Percentiles rank a stretch among this genome's conserved stretches.
Conservation (phyloP, 2,329 filamentous ascomycete species). For the Drechslerella stenobrocha region DNA sequence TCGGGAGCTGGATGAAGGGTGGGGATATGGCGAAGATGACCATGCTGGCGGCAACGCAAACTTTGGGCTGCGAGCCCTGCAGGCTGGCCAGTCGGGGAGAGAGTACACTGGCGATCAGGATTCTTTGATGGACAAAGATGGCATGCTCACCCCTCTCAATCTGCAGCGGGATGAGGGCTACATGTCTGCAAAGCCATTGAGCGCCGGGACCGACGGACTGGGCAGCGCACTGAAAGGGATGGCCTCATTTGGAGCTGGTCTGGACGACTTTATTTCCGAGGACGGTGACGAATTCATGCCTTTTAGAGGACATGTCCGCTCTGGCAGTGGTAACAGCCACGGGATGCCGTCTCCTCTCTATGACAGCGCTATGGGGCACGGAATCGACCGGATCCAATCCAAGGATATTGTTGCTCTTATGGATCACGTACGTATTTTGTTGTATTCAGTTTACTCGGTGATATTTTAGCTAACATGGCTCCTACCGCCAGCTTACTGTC, state of each 20-base stretch:
- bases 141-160: slow-evolving; percentile 36
- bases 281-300: slow-evolving; percentile 58
- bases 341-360: slow-evolving; percentile 88
- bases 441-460: slow-evolving; percentile 10
- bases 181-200: slow-evolving; percentile 65
- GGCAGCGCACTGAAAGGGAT: slow-evolving; percentile 36
- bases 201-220: slow-evolving; percentile 25
- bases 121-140: slow-evolving; percentile 31
- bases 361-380: slow-evolving; percentile 81
- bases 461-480: slow-evolving; percentile 12
- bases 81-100: slow-evolving; percentile 52
- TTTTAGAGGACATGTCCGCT: slow-evolving; percentile 59
- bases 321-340: slow-evolving; percentile 80
- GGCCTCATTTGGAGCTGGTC: slow-evolving; percentile 56
- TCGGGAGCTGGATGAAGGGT: slow-evolving; percentile 41
- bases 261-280: slow-evolving; percentile 61
- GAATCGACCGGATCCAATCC: slow-evolving; percentile 88
- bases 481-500: slow-evolving; percentile 71
- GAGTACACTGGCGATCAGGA: slow-evolving; percentile 43
- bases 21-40: slow-evolving; percentile 44
- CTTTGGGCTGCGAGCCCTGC: slow-evolving; percentile 41
- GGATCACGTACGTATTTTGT: slow-evolving; percentile 78
- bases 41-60: slow-evolving; percentile 35
- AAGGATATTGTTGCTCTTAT: slow-evolving; percentile 96
- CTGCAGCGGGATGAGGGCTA: slow-evolving; percentile 75